phyloP scores from a whole-genome alignment of 2,329 filamentous ascomycete genomes.

The Fusarium sp. region DNA sequence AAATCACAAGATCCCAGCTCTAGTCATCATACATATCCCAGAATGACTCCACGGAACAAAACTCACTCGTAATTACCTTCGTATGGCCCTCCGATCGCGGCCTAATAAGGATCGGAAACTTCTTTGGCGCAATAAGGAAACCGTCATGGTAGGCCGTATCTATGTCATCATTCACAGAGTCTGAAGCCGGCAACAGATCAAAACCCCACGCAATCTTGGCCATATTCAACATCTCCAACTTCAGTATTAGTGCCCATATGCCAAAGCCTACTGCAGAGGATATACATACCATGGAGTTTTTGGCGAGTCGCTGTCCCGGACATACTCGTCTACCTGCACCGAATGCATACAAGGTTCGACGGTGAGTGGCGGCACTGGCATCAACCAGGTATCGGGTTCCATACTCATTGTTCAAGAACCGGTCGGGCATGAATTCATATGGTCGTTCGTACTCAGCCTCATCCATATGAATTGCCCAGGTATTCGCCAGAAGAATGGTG shows the following conservation, averaged over 20 bases:
- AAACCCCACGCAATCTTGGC: neutral
- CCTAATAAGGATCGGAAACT: neutral
- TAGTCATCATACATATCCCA: neutral
- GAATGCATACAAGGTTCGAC: neutral
- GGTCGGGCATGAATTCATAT: neutral
- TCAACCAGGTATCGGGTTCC: neutral
- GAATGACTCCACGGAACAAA: neutral
- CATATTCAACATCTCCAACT: neutral
- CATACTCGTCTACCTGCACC: neutral
- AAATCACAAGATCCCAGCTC: too few species aligned
- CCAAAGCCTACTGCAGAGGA: too few species aligned
- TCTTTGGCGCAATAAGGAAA: neutral
- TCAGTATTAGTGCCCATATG: neutral
- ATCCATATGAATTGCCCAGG: conserved; percentile 35
- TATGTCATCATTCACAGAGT: neutral
- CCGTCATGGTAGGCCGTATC: neutral
- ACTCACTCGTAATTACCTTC: neutral
- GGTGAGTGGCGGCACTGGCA: neutral
- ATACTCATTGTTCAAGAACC: neutral
- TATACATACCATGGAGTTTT: conserved; percentile 1
- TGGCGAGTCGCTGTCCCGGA: neutral
- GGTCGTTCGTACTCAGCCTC: neutral
- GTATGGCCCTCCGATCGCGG: neutral
- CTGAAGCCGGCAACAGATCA: neutral
- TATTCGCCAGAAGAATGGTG: conserved; percentile 52